Evolutionary conservation across 2,329 filamentous ascomycete species (phyloP).

Genomic region (Alternaria solani): DNA sequence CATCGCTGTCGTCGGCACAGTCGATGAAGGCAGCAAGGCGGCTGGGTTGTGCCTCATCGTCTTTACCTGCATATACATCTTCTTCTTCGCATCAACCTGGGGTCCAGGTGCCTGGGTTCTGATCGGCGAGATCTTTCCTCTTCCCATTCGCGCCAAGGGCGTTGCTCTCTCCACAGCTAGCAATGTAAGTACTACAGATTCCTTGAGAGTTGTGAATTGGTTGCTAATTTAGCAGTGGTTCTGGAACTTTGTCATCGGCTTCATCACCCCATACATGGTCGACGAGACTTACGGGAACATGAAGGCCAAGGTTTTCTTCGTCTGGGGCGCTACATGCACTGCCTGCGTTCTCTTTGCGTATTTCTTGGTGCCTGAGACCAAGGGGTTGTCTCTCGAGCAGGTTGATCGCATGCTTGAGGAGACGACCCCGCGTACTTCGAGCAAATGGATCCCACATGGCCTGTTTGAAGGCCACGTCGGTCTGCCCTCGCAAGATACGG

Average conservation of each 20-base stretch:
- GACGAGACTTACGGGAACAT: slow-evolving; percentile 70
- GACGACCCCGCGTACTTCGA: slow-evolving; percentile 75
- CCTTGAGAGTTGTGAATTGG: background rate
- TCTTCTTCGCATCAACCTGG: slow-evolving; percentile 91
- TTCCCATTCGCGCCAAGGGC: slow-evolving; percentile 87
- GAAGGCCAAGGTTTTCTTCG: slow-evolving; percentile 62
- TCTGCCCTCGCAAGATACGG: slow-evolving; percentile 1
- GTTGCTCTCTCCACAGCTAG: slow-evolving; percentile 86
- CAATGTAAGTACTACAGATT: slow-evolving; percentile 59
- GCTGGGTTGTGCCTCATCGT: slow-evolving; percentile 70
- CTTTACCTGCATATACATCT: slow-evolving; percentile 92
- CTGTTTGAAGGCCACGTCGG: slow-evolving; percentile 8
- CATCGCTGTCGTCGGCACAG: slow-evolving; percentile 71
- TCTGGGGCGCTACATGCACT: slow-evolving; percentile 62
- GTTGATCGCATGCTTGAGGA: slow-evolving; percentile 88
- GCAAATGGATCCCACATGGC: slow-evolving; percentile 72
- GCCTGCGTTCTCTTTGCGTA: slow-evolving; percentile 71
- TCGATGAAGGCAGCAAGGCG: slow-evolving; percentile 55
- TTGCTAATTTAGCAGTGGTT: slow-evolving; percentile 57
- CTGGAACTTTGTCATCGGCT: slow-evolving; percentile 73
- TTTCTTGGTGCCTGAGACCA: slow-evolving; percentile 79
- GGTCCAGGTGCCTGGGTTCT: slow-evolving; percentile 76
- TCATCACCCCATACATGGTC: slow-evolving; percentile 76
- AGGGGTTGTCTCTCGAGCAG: slow-evolving; percentile 78
- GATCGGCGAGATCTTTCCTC: slow-evolving; percentile 89